These are phyloP conservation scores for Wallacemonas rigidus DNA, from an alignment of 208 protist species.

Conservation along the genomic window DNA sequence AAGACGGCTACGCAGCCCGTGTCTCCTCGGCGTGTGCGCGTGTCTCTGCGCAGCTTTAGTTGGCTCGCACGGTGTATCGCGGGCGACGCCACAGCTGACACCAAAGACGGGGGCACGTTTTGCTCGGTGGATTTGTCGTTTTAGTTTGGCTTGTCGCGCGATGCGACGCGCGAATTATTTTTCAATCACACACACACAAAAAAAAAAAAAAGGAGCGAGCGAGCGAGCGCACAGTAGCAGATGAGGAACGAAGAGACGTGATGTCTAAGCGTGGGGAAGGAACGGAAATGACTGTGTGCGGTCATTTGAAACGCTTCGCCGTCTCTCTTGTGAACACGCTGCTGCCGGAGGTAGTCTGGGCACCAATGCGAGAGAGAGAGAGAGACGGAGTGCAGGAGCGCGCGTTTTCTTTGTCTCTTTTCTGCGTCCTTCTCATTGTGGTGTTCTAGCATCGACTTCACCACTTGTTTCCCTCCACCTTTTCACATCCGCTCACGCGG, in stretches of 20 bases:
- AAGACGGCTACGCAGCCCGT: not conserved
- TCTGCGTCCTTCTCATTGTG: not conserved
- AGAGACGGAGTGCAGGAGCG: too few relatives aligned
- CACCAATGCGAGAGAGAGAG: too few relatives aligned
- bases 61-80: constrained; percentile 12
- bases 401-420: not conserved
- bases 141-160: not conserved
- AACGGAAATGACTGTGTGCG: too few relatives aligned
- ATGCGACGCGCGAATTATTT: too few relatives aligned
- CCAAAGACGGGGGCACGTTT: not conserved
- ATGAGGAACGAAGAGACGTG: too few relatives aligned
- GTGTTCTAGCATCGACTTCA: not conserved
- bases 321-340: too few relatives aligned
- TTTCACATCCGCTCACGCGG: too few relatives aligned
- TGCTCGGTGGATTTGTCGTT: not conserved
- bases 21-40: not conserved
- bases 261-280: too few relatives aligned
- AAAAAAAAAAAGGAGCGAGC: constrained; percentile 19
- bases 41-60: constrained; percentile 15
- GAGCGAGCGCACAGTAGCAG: not conserved
- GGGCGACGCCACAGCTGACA: not conserved
- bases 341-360: too few relatives aligned
- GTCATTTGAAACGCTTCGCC: too few relatives aligned
- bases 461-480: too few relatives aligned
- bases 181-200: not conserved